Evolutionary conservation across 345 rosid genomes (phyloP).

Genomic region (Eucalyptus erythrocorys): DNA sequence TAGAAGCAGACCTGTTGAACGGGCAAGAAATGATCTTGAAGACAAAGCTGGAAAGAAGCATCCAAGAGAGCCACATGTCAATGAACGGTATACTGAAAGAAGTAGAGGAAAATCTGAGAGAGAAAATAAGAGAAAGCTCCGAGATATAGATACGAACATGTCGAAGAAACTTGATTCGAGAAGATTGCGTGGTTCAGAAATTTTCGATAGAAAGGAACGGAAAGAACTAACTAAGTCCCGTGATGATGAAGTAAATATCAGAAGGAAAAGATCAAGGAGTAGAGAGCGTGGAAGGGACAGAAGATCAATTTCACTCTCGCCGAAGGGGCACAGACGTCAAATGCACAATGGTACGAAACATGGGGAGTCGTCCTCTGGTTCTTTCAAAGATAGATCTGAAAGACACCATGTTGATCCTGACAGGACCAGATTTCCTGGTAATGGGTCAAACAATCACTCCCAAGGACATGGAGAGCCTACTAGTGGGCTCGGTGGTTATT

Average conservation of each 20-base stretch:
- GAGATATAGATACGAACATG: conserved; percentile 18
- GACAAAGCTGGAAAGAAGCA: conserved; percentile 28
- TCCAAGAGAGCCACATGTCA: conserved; percentile 29
- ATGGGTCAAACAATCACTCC: conserved; percentile 41
- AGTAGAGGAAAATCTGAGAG: conserved; percentile 25
- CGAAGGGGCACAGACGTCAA: conserved; percentile 28
- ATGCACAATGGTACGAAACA: conserved; percentile 30
- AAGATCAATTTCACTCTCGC: conserved; percentile 48
- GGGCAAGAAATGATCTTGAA: conserved; percentile 11
- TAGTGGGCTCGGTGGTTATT: conserved; percentile 92
- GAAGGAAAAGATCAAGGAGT: conserved; percentile 68
- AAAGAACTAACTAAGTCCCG: conserved; percentile 41
- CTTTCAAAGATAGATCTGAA: conserved; percentile 33
- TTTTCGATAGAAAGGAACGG: conserved; percentile 31
- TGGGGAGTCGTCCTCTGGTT: conserved; percentile 22
- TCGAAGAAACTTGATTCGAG: conserved; percentile 32
- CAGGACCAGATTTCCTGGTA: conserved; percentile 17
- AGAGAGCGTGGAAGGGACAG: conserved; percentile 37
- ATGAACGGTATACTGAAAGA: conserved; percentile 21
- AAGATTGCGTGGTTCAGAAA: conserved; percentile 28
- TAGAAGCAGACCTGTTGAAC: conserved; percentile 18
- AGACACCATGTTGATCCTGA: conserved; percentile 33
- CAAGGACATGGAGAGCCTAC: conserved; percentile 33
- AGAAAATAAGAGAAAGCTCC: conserved; percentile 39
- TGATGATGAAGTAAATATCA: conserved; percentile 31